Base-by-base conservation (phyloP, 129 eudicot genomes). In the Flaveria sonorensis region DNA sequence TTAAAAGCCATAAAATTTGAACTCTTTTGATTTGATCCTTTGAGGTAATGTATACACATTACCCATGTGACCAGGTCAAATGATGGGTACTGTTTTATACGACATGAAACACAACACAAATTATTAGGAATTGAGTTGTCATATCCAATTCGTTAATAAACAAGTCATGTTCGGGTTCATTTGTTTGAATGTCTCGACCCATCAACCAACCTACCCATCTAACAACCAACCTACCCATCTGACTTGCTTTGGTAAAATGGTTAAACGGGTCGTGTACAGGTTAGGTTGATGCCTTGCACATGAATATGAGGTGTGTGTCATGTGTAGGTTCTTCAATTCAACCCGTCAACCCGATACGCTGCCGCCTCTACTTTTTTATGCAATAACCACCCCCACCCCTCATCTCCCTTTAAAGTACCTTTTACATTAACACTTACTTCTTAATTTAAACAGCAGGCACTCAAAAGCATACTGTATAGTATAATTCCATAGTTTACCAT, bases 371-470 rank as follows among this genome's bases (percentile, higher is more conserved):
- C 26, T 39, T 66, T 39, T 36, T 39, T 2, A 36, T 39, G 28
- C 70, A 16, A 15, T 61, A 28, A 13, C 65, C 0, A 9, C 42
- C 43, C 43, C 68, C 10, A 30, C 42, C 0, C 18, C 42, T 20
- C 68, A 42, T 3, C 64, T 42, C 1, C 20, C 68, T 36, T 60
- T 20, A 8, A 60, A 50, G 6, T 23, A 53, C 43, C 19, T 9
- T 53, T 51, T 47, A 8, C 65, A 67, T 42, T 52, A 30, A 71
- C 26, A 14, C 73, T 65, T 51, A 21, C 71, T 57, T 52, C 43
- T 64, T 63, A 75, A 62, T 55, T 42, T 28, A 77, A 69, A 52
- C 78, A 69, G 72, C 71, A 80, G 76, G 82, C 75, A 72, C 80
- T 73, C 36, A 45, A 76, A 71, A 56, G 79, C 64, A 64, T 77